phyloP scores from a whole-genome alignment of 176 grass and related monocot species.

The Echinochloa phyllopogon region DNA sequence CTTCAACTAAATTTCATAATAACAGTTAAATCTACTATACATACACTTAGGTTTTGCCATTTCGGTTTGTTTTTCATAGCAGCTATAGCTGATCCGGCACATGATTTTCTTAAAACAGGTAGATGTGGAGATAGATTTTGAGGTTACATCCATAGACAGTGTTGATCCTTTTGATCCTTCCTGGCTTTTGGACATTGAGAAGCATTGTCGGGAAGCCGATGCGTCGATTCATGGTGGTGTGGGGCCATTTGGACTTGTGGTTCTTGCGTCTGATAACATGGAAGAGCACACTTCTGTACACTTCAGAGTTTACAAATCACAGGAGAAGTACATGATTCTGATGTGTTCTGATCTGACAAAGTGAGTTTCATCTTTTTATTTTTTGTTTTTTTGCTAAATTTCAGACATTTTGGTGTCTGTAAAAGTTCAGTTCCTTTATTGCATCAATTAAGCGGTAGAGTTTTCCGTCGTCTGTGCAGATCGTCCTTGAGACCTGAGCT shows the following conservation, averaged over 20 bases:
- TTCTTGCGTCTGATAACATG: slow-evolving; percentile 72
- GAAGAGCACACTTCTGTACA: slow-evolving; percentile 70
- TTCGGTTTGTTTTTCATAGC: neutral
- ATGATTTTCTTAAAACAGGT: slow-evolving; percentile 56
- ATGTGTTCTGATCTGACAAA: slow-evolving; percentile 80
- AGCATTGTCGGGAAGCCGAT: slow-evolving; percentile 61
- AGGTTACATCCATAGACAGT: slow-evolving; percentile 42
- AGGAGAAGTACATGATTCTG: slow-evolving; percentile 59
- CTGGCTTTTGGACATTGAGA: slow-evolving; percentile 67
- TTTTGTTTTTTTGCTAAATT: neutral
- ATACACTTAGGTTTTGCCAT: neutral
- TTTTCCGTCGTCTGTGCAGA: slow-evolving; percentile 33
- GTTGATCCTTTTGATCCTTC: slow-evolving; percentile 67
- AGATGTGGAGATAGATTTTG: slow-evolving; percentile 85
- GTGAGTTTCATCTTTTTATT: slow-evolving; percentile 8
- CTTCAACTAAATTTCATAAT: neutral
- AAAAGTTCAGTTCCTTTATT: neutral
- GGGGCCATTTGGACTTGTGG: slow-evolving; percentile 82
- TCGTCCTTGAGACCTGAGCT: slow-evolving; percentile 69
- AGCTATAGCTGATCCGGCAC: slow-evolving; percentile 41
- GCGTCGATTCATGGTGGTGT: slow-evolving; percentile 46
- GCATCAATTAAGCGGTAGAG: neutral
- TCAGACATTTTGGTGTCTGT: neutral
- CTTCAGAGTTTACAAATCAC: slow-evolving; percentile 76
- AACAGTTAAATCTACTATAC: neutral